Evolutionary conservation across 2,329 filamentous ascomycete species (phyloP).

Genomic region (Xylaria arbuscula): DNA sequence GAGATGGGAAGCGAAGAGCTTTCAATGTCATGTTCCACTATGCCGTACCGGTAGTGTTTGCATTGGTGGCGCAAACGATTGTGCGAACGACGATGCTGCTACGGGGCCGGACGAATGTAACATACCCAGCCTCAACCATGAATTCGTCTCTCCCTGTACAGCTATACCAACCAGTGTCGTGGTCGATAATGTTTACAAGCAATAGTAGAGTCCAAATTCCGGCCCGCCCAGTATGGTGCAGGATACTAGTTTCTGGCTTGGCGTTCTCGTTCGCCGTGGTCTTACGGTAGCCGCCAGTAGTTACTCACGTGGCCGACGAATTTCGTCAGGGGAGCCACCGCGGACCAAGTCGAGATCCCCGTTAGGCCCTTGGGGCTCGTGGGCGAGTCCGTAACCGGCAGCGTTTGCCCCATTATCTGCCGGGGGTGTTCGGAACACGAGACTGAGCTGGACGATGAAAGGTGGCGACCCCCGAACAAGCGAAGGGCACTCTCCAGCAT

Average conservation of each 20-base stretch:
- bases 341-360: constrained; percentile 29
- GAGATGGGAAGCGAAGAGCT: background rate
- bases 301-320: constrained; percentile 37
- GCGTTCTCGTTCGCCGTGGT: constrained; percentile 20
- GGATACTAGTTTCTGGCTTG: constrained; percentile 22
- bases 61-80: background rate
- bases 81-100: constrained; percentile 7
- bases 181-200: background rate
- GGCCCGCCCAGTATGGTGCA: background rate
- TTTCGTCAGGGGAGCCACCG: constrained; percentile 33
- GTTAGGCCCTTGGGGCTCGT: constrained; percentile 22
- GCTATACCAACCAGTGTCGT: background rate
- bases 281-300: constrained; percentile 26
- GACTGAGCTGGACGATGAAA: background rate
- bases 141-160: background rate
- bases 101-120: constrained; percentile 1
- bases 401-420: constrained; percentile 24
- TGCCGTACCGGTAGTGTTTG: background rate
- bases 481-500: background rate
- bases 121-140: background rate
- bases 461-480: constrained; percentile 10
- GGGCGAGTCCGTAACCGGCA: constrained; percentile 31
- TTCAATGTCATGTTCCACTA: background rate
- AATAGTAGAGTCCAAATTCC: background rate
- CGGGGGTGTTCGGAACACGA: constrained; percentile 27